phyloP scores from a whole-genome alignment of 2,329 filamentous ascomycete genomes.

The Epichloe typhina region DNA sequence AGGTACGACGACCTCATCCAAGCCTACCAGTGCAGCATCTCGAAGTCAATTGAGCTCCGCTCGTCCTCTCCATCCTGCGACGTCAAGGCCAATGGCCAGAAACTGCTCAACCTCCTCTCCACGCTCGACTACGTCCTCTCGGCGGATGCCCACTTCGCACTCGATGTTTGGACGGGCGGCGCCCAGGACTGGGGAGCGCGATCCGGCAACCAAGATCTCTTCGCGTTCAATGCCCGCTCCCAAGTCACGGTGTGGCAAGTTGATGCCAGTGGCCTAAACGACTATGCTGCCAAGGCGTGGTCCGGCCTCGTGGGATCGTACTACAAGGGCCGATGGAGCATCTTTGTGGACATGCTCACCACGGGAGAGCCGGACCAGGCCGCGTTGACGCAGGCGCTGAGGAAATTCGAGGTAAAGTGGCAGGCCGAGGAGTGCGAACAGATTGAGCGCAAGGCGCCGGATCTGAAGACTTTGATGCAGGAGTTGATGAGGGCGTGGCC shows the following conservation, averaged over 20 bases:
- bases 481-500: neutral
- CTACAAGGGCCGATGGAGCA: slow-evolving; percentile 32
- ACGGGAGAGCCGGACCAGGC: neutral
- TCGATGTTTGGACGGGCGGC: slow-evolving; percentile 26
- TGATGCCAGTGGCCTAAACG: slow-evolving; percentile 21
- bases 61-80: slow-evolving; percentile 5
- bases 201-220: slow-evolving; percentile 17
- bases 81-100: slow-evolving; percentile 10
- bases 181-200: slow-evolving; percentile 19
- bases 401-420: slow-evolving; percentile 2
- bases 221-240: slow-evolving; percentile 33
- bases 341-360: slow-evolving; percentile 28
- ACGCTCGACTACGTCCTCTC: slow-evolving; percentile 28
- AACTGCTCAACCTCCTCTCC: slow-evolving; percentile 21
- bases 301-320: slow-evolving; percentile 31
- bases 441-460: neutral
- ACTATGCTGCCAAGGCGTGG: slow-evolving; percentile 38
- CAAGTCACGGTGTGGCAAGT: slow-evolving; percentile 36
- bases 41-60: slow-evolving; percentile 11
- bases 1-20: slow-evolving; percentile 24
- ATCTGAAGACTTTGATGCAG: neutral
- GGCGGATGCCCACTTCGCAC: slow-evolving; percentile 27
- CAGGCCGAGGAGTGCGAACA: neutral
- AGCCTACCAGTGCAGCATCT: slow-evolving; percentile 13
- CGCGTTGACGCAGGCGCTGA: slow-evolving; percentile 1